Evolutionary conservation across 805 yeast species (phyloP).

Genomic region (Yarrowia sp.): DNA sequence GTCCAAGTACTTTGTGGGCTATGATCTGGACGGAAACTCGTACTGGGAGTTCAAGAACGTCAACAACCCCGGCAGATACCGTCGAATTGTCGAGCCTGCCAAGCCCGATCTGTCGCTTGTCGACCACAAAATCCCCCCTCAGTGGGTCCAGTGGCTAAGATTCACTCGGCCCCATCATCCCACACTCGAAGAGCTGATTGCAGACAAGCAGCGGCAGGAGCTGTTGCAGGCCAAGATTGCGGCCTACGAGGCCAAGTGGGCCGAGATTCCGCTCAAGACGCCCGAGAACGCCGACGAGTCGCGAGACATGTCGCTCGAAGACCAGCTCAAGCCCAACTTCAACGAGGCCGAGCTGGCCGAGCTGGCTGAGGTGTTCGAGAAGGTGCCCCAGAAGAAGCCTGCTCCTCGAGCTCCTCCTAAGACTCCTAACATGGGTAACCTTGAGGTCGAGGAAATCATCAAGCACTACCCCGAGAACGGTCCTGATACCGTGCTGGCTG

Average conservation of each 20-base stretch:
- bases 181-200: conserved; percentile 55
- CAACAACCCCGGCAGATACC: conserved; percentile 48
- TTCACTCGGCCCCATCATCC: conserved; percentile 62
- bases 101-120: conserved; percentile 49
- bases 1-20: conserved; percentile 61
- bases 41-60: conserved; percentile 76
- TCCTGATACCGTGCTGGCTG: conserved; percentile 14
- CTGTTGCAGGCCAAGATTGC: conserved; percentile 51
- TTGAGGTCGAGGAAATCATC: conserved; percentile 13
- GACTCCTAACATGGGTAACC: neutral
- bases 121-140: conserved; percentile 55
- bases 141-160: conserved; percentile 79
- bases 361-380: conserved; percentile 9
- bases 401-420: neutral
- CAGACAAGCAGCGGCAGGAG: conserved; percentile 56
- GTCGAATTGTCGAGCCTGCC: conserved; percentile 64
- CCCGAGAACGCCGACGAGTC: conserved; percentile 10
- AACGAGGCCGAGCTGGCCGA: neutral
- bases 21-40: conserved; percentile 79
- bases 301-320: conserved; percentile 12
- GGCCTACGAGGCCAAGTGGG: conserved; percentile 44
- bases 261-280: conserved; percentile 37
- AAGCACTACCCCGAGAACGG: conserved; percentile 20
- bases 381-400: neutral
- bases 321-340: neutral